Conservation (phyloP, 202 grass and related monocot species). For the Digitaria exilis region DNA sequence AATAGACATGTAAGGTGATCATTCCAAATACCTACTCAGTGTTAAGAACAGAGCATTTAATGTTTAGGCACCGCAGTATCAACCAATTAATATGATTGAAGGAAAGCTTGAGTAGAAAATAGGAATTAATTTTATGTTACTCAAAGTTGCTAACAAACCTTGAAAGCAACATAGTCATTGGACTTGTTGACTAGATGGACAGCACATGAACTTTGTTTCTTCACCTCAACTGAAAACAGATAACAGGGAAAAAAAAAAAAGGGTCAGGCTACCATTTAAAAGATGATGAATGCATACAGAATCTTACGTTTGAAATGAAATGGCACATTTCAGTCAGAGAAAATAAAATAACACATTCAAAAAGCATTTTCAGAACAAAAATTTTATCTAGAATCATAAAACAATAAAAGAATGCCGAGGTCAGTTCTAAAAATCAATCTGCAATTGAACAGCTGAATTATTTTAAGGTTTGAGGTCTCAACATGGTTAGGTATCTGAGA, state of each 20-base stretch:
- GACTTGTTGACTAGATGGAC: constrained; percentile 89
- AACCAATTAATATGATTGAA: neutral
- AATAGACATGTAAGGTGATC: neutral
- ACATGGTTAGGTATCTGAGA: neutral
- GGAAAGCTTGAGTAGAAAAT: constrained; percentile 6
- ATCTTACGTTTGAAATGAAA: constrained; percentile 9
- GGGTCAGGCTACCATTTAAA: constrained; percentile 26
- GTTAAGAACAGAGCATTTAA: neutral
- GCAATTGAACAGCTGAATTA: neutral
- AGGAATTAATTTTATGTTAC: constrained; percentile 25
- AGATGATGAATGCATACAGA: neutral
- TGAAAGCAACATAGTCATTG: constrained; percentile 84
- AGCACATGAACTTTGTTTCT: constrained; percentile 91
- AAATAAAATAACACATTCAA: neutral
- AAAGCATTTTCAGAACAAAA: neutral
- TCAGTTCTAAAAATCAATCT: neutral
- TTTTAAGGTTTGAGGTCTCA: neutral
- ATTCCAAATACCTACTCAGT: neutral
- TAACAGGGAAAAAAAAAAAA: neutral
- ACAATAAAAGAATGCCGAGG: neutral
- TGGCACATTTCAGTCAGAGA: neutral
- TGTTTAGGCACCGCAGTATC: constrained; percentile 14
- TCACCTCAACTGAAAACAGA: constrained; percentile 78
- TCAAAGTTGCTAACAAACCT: constrained; percentile 57
- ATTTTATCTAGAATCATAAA: neutral